Conservation (phyloP, 345 rosid genomes). For the Brassica juncea region DNA sequence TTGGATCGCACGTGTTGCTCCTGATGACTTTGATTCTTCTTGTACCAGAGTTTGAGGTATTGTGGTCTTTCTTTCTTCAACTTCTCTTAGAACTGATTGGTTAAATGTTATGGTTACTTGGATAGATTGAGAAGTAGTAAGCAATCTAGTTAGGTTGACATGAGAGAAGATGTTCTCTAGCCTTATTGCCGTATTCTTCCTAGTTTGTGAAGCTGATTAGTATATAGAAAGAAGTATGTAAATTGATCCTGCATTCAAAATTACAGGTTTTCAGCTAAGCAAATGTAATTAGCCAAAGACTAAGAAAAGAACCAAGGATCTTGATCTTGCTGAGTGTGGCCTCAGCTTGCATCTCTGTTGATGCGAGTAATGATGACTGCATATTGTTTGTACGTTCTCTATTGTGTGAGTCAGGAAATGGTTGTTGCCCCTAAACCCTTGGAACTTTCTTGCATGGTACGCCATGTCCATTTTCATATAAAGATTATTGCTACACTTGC, state of each 20-base stretch:
- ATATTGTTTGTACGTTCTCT: not conserved
- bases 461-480: not conserved
- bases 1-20: slow-evolving; percentile 91
- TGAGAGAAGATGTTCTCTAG: not conserved
- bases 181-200: not conserved
- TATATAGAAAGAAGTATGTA: not conserved
- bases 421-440: not conserved
- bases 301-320: slow-evolving; percentile 3
- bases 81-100: not conserved
- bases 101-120: not conserved
- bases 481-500: not conserved
- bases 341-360: slow-evolving; percentile 19
- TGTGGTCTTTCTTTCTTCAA: not conserved
- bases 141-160: not conserved
- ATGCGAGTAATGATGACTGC: not conserved
- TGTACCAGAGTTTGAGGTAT: slow-evolving; percentile 76
- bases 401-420: not conserved
- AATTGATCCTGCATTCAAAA: slow-evolving; percentile 4
- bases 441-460: not conserved
- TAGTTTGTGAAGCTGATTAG: not conserved
- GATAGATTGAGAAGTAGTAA: not conserved
- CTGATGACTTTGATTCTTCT: slow-evolving; percentile 90
- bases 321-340: slow-evolving; percentile 8
- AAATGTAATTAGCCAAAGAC: not conserved
- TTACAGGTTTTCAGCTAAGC: slow-evolving; percentile 18